phyloP scores from a whole-genome alignment of 2,329 filamentous ascomycete species.

The Trichoderma sp. region DNA sequence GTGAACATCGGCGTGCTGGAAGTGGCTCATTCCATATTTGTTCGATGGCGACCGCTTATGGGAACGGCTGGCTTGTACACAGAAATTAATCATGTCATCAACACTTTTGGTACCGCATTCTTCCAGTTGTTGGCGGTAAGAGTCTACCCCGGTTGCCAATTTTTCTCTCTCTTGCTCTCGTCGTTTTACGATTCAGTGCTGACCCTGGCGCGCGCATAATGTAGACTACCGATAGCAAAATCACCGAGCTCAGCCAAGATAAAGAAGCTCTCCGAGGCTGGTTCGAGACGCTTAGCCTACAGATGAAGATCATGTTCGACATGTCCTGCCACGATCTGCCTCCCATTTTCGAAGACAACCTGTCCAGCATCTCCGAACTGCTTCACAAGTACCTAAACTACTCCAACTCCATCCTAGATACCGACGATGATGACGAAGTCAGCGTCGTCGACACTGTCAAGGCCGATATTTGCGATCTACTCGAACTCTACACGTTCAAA shows the following conservation, averaged over 20 bases:
- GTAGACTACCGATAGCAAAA: conserved; percentile 64
- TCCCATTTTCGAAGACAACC: conserved; percentile 87
- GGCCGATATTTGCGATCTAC: conserved; percentile 85
- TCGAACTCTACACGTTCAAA: conserved; percentile 90
- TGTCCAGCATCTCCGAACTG: conserved; percentile 70
- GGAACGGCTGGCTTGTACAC: conserved; percentile 87
- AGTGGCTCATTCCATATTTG: conserved; percentile 97
- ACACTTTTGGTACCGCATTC: conserved; percentile 80
- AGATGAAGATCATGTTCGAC: conserved; percentile 92
- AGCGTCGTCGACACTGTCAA: conserved; percentile 83
- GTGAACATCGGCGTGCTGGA: conserved; percentile 93
- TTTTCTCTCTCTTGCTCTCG: neutral
- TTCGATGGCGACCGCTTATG: conserved; percentile 91
- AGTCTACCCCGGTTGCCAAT: neutral
- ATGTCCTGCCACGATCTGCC: conserved; percentile 96
- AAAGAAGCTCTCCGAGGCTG: conserved; percentile 70
- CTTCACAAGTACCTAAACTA: conserved; percentile 93
- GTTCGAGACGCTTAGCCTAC: conserved; percentile 80
- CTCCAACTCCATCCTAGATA: conserved; percentile 76
- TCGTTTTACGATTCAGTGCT: conserved; percentile 10
- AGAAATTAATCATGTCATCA: conserved; percentile 94
- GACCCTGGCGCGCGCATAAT: conserved; percentile 17
- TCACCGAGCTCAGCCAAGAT: conserved; percentile 73
- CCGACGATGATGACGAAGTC: conserved; percentile 84
- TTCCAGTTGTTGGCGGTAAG: conserved; percentile 71